phyloP scores from a whole-genome alignment of 2,329 filamentous ascomycete genomes.

The Colletotrichum musicola region DNA sequence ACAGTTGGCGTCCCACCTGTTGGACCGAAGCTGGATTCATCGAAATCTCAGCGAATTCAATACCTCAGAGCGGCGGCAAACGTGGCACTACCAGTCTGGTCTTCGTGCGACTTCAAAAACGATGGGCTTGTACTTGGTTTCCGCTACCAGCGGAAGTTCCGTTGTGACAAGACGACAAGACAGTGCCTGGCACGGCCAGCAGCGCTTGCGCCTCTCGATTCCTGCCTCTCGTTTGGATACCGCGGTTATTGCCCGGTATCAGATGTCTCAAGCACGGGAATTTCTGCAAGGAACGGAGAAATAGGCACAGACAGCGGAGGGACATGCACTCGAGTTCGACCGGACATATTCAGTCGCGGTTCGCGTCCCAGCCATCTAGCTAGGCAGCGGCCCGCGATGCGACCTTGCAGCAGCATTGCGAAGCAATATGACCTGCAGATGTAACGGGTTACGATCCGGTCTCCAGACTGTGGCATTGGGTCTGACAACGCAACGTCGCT shows the following conservation, averaged over 20 bases:
- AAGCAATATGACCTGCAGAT: conserved; percentile 6
- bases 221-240: neutral
- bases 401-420: conserved; percentile 18
- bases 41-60: neutral
- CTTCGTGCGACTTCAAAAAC: too few species aligned
- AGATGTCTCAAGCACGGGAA: neutral
- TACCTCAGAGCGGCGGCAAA: too few species aligned
- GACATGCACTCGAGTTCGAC: neutral
- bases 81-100: too few species aligned
- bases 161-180: neutral
- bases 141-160: neutral
- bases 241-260: neutral
- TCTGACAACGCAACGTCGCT: conserved; percentile 14
- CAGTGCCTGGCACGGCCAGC: neutral
- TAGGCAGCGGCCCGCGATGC: conserved; percentile 21
- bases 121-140: neutral
- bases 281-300: neutral
- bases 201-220: neutral
- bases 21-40: neutral
- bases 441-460: conserved; percentile 2
- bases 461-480: neutral
- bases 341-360: neutral
- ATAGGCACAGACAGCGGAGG: neutral
- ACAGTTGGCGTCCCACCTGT: neutral
- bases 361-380: conserved; percentile 2